Percentiles rank a stretch among this genome's conserved stretches.
Conservation (phyloP, 2,329 filamentous ascomycete genomes). For the Aspergillus fumigatiaffinis region DNA sequence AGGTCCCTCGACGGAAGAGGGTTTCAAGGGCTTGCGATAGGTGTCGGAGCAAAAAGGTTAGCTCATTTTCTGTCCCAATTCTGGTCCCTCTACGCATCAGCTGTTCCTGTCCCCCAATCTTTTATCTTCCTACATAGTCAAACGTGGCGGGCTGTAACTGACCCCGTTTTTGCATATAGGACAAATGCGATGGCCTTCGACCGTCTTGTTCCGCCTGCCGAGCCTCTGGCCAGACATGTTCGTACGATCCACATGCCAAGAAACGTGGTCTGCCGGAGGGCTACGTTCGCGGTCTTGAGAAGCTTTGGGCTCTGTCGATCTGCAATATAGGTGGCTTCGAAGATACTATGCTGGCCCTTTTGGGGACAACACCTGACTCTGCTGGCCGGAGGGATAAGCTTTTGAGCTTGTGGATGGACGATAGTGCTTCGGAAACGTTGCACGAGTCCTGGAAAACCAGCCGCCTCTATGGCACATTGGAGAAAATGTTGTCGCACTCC, state of each 20-base stretch:
- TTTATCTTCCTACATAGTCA: background rate
- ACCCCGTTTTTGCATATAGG: conserved; percentile 16
- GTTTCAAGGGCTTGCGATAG: conserved; percentile 45
- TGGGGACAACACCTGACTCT: conserved; percentile 34
- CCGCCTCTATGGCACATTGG: conserved; percentile 35
- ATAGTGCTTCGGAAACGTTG: conserved; percentile 38
- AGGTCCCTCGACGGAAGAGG: conserved; percentile 41
- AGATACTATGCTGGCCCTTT: conserved; percentile 36
- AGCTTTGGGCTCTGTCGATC: conserved; percentile 43
- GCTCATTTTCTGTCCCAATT: conserved; percentile 6
- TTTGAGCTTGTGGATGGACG: conserved; percentile 39
- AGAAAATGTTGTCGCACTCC: conserved; percentile 38
- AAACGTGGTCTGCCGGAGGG: conserved; percentile 45
- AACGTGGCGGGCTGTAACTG: background rate
- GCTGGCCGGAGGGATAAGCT: conserved; percentile 29
- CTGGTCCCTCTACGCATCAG: background rate
- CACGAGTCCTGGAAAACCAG: conserved; percentile 45
- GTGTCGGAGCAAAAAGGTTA: conserved; percentile 43
- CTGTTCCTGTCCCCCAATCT: background rate
- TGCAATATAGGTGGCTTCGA: conserved; percentile 45
- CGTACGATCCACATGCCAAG: conserved; percentile 43
- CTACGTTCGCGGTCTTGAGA: conserved; percentile 45
- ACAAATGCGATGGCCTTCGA: conserved; percentile 43
- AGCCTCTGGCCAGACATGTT: conserved; percentile 37
- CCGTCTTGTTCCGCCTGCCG: conserved; percentile 42